Conservation (phyloP, 306 rosid species). For the Trifolium pratense region DNA sequence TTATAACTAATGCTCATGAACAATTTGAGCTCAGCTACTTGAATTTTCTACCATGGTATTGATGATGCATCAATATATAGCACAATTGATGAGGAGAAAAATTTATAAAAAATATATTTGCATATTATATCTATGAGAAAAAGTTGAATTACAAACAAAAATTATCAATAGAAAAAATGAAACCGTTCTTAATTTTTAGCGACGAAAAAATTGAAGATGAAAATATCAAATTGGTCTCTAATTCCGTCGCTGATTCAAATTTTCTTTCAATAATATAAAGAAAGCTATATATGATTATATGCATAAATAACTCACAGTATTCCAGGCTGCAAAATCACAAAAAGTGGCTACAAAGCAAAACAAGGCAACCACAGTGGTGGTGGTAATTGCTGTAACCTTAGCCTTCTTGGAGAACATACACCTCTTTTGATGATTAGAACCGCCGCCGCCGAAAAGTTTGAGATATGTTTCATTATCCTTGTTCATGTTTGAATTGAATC, state of each 20-base stretch:
- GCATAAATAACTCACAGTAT: constrained; percentile 35
- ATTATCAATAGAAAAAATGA: not conserved
- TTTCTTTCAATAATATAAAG: not conserved
- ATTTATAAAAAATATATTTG: too few relatives aligned
- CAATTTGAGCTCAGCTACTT: not conserved
- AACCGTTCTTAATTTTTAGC: not conserved
- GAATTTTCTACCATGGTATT: not conserved
- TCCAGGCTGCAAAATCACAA: constrained; percentile 38
- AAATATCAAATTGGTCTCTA: not conserved
- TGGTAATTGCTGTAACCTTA: constrained; percentile 13
- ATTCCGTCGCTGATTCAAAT: not conserved
- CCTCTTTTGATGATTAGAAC: constrained; percentile 30
- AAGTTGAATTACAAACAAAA: too few relatives aligned
- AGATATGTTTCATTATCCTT: constrained; percentile 43
- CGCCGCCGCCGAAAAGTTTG: constrained; percentile 38
- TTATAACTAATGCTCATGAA: too few relatives aligned
- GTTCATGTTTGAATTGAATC: constrained; percentile 47
- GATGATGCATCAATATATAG: not conserved
- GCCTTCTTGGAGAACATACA: constrained; percentile 26
- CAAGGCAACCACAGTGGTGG: constrained; percentile 28
- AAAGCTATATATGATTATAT: not conserved
- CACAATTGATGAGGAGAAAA: not conserved
- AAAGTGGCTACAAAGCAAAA: constrained; percentile 41
- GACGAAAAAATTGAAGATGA: not conserved
- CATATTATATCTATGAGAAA: too few relatives aligned